Percentiles rank a stretch among this genome's conserved stretches.
Conservation (phyloP, 495 filamentous ascomycete species). For the Penicillium desertorum region DNA sequence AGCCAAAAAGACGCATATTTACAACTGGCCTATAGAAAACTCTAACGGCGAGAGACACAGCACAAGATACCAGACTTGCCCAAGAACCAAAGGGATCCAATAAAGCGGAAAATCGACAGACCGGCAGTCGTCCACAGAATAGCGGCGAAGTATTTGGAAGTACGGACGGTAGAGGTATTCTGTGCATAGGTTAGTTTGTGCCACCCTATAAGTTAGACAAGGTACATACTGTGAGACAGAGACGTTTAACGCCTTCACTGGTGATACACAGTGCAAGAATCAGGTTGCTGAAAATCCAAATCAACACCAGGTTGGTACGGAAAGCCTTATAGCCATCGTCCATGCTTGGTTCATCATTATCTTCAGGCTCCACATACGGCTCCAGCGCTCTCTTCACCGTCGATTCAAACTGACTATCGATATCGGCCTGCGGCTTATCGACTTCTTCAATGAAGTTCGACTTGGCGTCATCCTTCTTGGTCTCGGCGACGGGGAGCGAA, state of each 20-base stretch:
- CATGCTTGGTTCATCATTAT: slow-evolving; percentile 73
- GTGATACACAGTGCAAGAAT: slow-evolving; percentile 81
- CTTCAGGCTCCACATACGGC: slow-evolving; percentile 69
- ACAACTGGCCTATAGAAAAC: slow-evolving; percentile 8
- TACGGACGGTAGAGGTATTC: slow-evolving; percentile 61
- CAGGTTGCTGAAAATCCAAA: slow-evolving; percentile 93
- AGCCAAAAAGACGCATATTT: slow-evolving; percentile 18
- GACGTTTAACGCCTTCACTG: slow-evolving; percentile 68
- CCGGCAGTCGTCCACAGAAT: slow-evolving; percentile 84
- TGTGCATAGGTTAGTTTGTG: slow-evolving; percentile 13
- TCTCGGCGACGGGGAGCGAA: slow-evolving; percentile 80
- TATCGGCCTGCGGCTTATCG: slow-evolving; percentile 95
- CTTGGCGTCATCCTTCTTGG: slow-evolving; percentile 78
- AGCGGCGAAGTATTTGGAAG: slow-evolving; percentile 83
- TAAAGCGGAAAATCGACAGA: slow-evolving; percentile 80
- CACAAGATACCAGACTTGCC: slow-evolving; percentile 85
- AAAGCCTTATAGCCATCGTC: slow-evolving; percentile 98
- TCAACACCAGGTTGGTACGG: slow-evolving; percentile 83
- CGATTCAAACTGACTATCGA: slow-evolving; percentile 92
- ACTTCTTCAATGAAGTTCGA: slow-evolving; percentile 89
- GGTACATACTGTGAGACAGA: slow-evolving; percentile 76
- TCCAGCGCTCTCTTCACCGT: slow-evolving; percentile 90
- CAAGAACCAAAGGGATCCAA: slow-evolving; percentile 88
- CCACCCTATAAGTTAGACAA: not conserved
- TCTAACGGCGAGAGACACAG: slow-evolving; percentile 73